Base-by-base conservation (phyloP, 768 basidiomycete species). In the Kwoniella newhampshirensis region DNA sequence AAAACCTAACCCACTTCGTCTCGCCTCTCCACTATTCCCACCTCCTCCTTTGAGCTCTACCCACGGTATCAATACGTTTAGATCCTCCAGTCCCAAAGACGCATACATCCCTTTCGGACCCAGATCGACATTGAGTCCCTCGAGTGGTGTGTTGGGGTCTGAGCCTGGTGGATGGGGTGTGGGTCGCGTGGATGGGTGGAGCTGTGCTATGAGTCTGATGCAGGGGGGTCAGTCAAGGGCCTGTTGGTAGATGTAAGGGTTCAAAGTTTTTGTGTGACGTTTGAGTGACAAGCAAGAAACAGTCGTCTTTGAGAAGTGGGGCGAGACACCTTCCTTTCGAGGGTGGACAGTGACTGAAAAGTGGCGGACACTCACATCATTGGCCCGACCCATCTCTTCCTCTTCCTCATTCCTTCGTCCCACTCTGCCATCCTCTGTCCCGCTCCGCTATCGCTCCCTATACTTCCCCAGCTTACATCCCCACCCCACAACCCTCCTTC, bases 31-130 rank as follows among this genome's bases (percentile, higher is more conserved):
- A n/a, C 52, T 37, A 53, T 69, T 59, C 13, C 52, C 62, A 8
- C 64, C 73, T 15, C 67, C 60, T n/a, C 62, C 68, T 21, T 57
- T 63, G 1, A 74, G 46, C 41, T 70, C 62, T 4, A 75, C 39
- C 74, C 74, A 75, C 15, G 60, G 57, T 21, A 59, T 51, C 18
- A 75, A 37, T 0, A 39, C 60, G 30, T 72, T 64, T 4, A 75
- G 41, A 59, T 75, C 74, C 26, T 70, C 72, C 32, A 70, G 74
- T 0, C 68, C 72, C 4, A 75, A 54, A 11, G 62, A 65, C 4
- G 56, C 70, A 59, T 75, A 75, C 70, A 68, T 75, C 37, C 74
- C 74, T 30, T 59, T 56, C 5, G 70, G 63, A 9, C 74, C 74
- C 4, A 74, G 47, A 43, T 66, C 67, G 5, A 60, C 51, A 20